Conservation (phyloP, 225 moss, liverwort and hornwort species). For the Rhytidiadelphus loreus region DNA sequence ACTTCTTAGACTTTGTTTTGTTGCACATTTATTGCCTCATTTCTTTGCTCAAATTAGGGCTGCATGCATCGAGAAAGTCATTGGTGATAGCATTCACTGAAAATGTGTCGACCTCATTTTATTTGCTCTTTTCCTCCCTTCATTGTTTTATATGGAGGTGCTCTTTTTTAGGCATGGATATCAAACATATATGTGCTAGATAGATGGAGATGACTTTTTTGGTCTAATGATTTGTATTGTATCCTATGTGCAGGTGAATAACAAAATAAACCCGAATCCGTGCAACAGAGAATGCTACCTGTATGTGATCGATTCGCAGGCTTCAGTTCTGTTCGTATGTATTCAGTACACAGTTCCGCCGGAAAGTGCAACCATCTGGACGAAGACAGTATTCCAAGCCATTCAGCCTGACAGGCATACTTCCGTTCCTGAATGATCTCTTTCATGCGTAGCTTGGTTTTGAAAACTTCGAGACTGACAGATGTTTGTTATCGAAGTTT, state of each 20-base stretch:
- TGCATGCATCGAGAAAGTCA: neutral
- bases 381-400: constrained; percentile 54
- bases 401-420: constrained; percentile 58
- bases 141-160: neutral
- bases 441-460: neutral
- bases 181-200: neutral
- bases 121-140: neutral
- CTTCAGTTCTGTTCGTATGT: constrained; percentile 47
- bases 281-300: constrained; percentile 55
- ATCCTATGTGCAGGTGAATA: constrained; percentile 40
- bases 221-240: neutral
- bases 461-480: neutral
- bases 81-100: neutral
- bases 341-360: constrained; percentile 62
- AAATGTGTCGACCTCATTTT: neutral
- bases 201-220: neutral
- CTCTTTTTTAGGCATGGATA: neutral
- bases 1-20: neutral
- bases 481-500: neutral
- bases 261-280: constrained; percentile 34
- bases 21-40: neutral
- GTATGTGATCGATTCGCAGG: constrained; percentile 36
- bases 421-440: neutral
- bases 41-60: neutral
- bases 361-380: constrained; percentile 57